These are phyloP conservation scores for Ampelomyces quisqualis DNA, from an alignment of 2,329 filamentous ascomycete species.

Conservation along the genomic window DNA sequence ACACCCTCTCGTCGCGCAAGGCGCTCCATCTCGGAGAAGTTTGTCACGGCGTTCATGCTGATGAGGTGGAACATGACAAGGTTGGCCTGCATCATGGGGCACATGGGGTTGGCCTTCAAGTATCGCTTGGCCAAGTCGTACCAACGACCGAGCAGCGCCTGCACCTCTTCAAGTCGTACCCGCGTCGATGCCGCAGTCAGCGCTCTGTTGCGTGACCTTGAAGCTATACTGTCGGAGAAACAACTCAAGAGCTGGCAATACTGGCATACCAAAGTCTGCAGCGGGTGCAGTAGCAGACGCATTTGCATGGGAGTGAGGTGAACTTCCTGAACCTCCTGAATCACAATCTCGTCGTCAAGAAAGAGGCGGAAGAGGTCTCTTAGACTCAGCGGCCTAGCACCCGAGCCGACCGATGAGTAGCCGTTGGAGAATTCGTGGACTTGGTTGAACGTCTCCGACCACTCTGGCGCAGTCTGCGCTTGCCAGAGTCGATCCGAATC, in stretches of 20 bases:
- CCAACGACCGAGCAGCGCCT: conserved; percentile 65
- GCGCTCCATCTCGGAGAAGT: conserved; percentile 67
- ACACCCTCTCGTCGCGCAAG: conserved; percentile 63
- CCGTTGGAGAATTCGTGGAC: conserved; percentile 58
- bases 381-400: conserved; percentile 59
- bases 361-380: conserved; percentile 68
- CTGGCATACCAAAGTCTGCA: conserved; percentile 66
- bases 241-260: conserved; percentile 65
- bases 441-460: conserved; percentile 61
- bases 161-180: conserved; percentile 63
- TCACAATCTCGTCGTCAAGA: conserved; percentile 62
- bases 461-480: conserved; percentile 59
- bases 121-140: conserved; percentile 63
- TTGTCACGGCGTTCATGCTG: conserved; percentile 66
- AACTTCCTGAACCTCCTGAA: conserved; percentile 49
- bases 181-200: conserved; percentile 63
- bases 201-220: conserved; percentile 50
- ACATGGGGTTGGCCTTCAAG: conserved; percentile 57
- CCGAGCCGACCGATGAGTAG: conserved; percentile 56
- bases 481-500: conserved; percentile 64
- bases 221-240: conserved; percentile 58
- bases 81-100: conserved; percentile 63
- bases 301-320: conserved; percentile 60
- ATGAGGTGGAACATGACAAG: conserved; percentile 71
- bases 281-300: conserved; percentile 66